Base-by-base conservation (phyloP, 768 basidiomycete genomes). In the Dendrothele bispora region DNA sequence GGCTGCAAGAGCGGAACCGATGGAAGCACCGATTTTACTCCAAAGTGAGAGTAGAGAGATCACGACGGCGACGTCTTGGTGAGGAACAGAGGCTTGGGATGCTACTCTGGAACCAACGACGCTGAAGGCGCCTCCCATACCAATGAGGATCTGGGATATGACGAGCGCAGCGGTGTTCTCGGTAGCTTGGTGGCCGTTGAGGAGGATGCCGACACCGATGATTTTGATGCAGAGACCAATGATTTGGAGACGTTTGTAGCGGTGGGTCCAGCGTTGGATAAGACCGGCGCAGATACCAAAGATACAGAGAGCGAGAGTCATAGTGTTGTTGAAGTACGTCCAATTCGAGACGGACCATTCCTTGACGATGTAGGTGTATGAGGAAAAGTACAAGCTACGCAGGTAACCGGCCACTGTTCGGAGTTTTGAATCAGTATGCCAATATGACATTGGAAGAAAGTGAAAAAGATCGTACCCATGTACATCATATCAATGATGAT, bases 81-180 rank as follows among this genome's bases (percentile, higher is more conserved):
- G 78, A 8, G 74, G 62, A n/a, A 80, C 78, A 34, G 70, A 64
- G 7, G 74, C 75, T 55, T 78, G 77, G 11, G 73, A 67, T 10
- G 69, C 72, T 34, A 75, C 73, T 42, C 69, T 68, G 42, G 68
- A 65, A n/a, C 65, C 58, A 48, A 71, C 66, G 12, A 70, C 69
- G 29, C 75, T 75, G 62, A 80, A 67, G 39, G 76, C 77, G 22
- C 79, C 80, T 17, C 79, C 80, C 11, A 73, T 51, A 35, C 75
- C 78, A 55, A 77, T 74, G 29, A 80, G 61, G 44, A 79, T 55
- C 59, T 79, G 78, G 12, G 69, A 70, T 53, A 69, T 59, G 43
- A 80, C 74, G 43, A 80, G 64, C 46, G 69, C 63, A 26, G 55
- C 62, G 40, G 55, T 53, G 29, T 43, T 49, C 17, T 30, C 26